Evolutionary conservation across 768 basidiomycete genomes (phyloP), one percentile per base, ranked within the genome.

Genomic region (Neoboletus magnificus): DNA sequence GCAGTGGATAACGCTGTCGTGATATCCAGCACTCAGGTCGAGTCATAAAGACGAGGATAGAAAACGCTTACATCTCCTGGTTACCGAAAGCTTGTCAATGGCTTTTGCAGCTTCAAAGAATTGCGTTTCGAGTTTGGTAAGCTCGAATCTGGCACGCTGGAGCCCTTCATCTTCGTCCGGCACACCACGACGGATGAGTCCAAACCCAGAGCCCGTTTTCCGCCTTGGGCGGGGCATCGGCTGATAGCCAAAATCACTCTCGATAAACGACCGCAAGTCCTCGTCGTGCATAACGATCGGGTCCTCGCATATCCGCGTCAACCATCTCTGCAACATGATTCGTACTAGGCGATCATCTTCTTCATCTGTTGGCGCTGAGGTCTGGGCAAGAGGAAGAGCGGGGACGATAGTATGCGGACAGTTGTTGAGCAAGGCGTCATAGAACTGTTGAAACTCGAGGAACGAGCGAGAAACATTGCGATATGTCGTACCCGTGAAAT

Each of bases 321-420:
- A 81, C 96, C 97, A 99, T 57, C 91, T 78, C 72, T 98, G 97
- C 22, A 98, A 78, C 82, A 95, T 93, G 57, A 95, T 89, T 69
- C 89, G 89, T 32, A 99, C 93, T 3, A 99, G 80, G 20, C 97
- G 82, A 70, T 98, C 97, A 71, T 99, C 97, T 73, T 98, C 97
- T 74, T 98, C 97, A 66, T 98, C 97, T 13, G 93, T 94, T 25
- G 93, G 89, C 3, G 97, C 97, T 13, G 95, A 98, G 0, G 95
- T 98, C 62, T 96, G 93, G 0, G 95, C 84, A n/a, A 98, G 80
- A 1, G 97, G 97, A 15, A 99, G 80, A 5, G 97, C 97, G 9
- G 97, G 93, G 16, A 98, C 80, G 63, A 99, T 97, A 27, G 95
- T 96, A 67, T 98, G 97, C 0, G 97, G 97, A 69, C 92, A 95